Evolutionary conservation across 2,329 filamentous ascomycete species (phyloP).

Genomic region (Sclerotinia glacialis): DNA sequence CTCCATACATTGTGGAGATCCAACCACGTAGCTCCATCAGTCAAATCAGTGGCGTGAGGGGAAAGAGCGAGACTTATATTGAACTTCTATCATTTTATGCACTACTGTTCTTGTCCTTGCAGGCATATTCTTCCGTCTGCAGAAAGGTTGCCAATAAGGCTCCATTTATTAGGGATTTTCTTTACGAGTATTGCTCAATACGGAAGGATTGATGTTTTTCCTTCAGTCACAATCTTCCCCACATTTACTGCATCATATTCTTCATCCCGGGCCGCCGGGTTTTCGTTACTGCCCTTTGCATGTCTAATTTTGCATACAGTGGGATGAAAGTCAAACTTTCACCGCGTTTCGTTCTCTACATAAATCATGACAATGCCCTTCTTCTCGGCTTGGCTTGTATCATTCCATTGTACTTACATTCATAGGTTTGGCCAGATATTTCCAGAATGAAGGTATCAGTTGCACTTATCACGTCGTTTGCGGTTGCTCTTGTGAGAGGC

Average conservation of each 20-base stretch:
- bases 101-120: background rate
- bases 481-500: slow-evolving; percentile 8
- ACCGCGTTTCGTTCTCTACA: background rate
- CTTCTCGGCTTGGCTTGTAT: background rate
- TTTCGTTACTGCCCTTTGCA: background rate
- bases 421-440: background rate
- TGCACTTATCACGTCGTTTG: slow-evolving; percentile 7
- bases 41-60: background rate
- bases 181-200: background rate
- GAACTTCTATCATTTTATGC: background rate
- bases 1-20: background rate
- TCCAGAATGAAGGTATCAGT: slow-evolving; percentile 10
- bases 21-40: slow-evolving; percentile 5
- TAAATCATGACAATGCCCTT: background rate
- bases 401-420: background rate
- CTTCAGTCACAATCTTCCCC: background rate
- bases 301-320: no score
- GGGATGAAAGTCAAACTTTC: background rate
- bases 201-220: slow-evolving; percentile 1
- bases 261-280: slow-evolving; percentile 2
- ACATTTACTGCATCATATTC: no score
- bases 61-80: background rate
- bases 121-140: background rate
- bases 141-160: background rate
- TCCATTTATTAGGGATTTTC: background rate